Evolutionary conservation across 139 green algal species (phyloP), one percentile per base, ranked within the genome.

Genomic region (Chlamydomonas asymmetrica): DNA sequence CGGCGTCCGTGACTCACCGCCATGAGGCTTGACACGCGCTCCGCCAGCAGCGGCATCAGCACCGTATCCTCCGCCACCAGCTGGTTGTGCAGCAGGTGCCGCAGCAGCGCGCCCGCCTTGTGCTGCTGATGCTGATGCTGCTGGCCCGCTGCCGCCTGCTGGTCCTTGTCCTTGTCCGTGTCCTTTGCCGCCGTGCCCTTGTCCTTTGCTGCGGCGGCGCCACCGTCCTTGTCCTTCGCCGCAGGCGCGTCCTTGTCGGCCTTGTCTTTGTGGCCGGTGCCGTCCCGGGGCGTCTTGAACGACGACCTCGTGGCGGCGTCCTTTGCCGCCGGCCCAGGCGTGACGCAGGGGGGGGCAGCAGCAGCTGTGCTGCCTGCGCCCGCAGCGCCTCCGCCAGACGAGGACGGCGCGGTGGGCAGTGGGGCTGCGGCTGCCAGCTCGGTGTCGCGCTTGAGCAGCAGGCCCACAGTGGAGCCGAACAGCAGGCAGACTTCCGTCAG

Each of bases 401-500:
- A n/a, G n/a, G n/a, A n/a, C n/a, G n/a, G n/a, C n/a, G n/a, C n/a
- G n/a, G n/a, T n/a, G n/a, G n/a, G n/a, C n/a, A n/a, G n/a, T n/a
- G n/a, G n/a, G n/a, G n/a, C n/a, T n/a, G n/a, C n/a, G 13, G 67
- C 57, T n/a, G 40, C 71, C 37, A 87, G 79, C 74, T 94, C 90
- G 3, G 78, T 80, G 80, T 97, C 94, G 2, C 89, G 78, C 81
- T 92, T 91, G 23, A 98, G 82, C 68, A 98, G 79, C 74, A 95
- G 83, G 4, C 87, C 86, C 9, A 94, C 84, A 22, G 84, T 88
- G 39, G 89, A 74, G 43, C 78, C 79, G 85, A 94, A 95, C 63
- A 95, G 80, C 23, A 97, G 86, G 8, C 81, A 88, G 79, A 95
- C 92, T 38, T 97, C 94, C 2, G 89, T 91, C n/a, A 98, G 90